phyloP scores from a whole-genome alignment of 352 stramenopile species.

The Salisapilia sapeloensis region DNA sequence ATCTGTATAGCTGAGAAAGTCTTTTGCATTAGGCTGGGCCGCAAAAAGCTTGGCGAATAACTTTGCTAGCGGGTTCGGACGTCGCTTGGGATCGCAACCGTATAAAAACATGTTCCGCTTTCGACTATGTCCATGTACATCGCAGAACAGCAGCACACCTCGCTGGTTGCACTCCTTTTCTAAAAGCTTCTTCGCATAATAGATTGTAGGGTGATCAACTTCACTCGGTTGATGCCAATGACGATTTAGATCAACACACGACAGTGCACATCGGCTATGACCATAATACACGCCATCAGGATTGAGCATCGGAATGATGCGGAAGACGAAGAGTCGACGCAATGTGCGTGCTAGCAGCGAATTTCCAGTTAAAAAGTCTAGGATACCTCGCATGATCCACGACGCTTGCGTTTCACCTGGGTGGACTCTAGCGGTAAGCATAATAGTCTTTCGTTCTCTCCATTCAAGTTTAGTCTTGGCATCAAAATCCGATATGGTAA shows the following conservation, averaged over 20 bases:
- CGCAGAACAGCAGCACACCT: slow-evolving; percentile 72
- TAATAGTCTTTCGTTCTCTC: slow-evolving; percentile 14
- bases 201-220: slow-evolving; percentile 78
- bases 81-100: slow-evolving; percentile 83
- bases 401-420: slow-evolving; percentile 82
- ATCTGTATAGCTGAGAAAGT: slow-evolving; percentile 40
- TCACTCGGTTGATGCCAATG: slow-evolving; percentile 69
- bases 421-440: slow-evolving; percentile 81
- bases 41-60: slow-evolving; percentile 59
- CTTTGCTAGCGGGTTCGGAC: slow-evolving; percentile 47
- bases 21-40: slow-evolving; percentile 40
- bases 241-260: slow-evolving; percentile 75
- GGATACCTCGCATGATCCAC: slow-evolving; percentile 88
- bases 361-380: slow-evolving; percentile 80
- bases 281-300: slow-evolving; percentile 87
- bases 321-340: slow-evolving; percentile 81
- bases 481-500: slow-evolving; percentile 57
- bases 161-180: slow-evolving; percentile 19
- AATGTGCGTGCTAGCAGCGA: slow-evolving; percentile 40
- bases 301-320: slow-evolving; percentile 89
- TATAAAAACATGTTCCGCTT: slow-evolving; percentile 94
- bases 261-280: slow-evolving; percentile 83
- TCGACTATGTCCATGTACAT: slow-evolving; percentile 85
- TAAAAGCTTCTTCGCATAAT: slow-evolving; percentile 73
- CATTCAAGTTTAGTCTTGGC: too few relatives aligned